Conservation (phyloP, 441 rosid species). For the Populus trichocarpa region DNA sequence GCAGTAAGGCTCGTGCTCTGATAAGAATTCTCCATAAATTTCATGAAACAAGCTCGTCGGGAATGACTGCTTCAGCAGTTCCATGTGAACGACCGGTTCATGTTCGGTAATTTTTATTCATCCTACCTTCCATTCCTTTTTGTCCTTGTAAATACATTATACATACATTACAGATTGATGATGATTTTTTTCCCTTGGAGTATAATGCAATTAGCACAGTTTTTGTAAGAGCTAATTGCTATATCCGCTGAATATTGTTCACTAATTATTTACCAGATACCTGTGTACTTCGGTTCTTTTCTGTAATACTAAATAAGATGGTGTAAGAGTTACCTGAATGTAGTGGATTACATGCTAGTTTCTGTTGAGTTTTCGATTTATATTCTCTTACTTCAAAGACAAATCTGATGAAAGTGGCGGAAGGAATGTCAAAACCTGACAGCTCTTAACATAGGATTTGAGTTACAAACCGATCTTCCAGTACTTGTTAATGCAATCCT, state of each 20-base stretch:
- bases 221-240: constrained; percentile 39
- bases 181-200: not conserved
- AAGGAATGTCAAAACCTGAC: no score
- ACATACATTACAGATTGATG: not conserved
- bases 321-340: no score
- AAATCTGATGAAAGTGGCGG: no score
- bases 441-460: no score
- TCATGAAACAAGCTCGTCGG: constrained; percentile 34
- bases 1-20: constrained; percentile 52
- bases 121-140: not conserved
- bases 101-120: constrained; percentile 18
- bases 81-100: constrained; percentile 32
- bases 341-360: no score
- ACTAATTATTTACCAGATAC: not conserved
- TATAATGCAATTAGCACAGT: constrained; percentile 28
- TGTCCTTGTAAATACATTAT: constrained; percentile 15
- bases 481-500: no score
- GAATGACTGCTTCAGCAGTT: constrained; percentile 16
- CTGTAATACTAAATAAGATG: no score
- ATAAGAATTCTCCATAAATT: constrained; percentile 56
- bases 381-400: no score
- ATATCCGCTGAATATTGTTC: not conserved
- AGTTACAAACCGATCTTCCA: no score
- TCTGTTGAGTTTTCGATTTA: no score
- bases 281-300: no score